These are phyloP conservation scores for Marsdenia floribunda DNA, from an alignment of 257 asterid species.

Conservation along the genomic window DNA sequence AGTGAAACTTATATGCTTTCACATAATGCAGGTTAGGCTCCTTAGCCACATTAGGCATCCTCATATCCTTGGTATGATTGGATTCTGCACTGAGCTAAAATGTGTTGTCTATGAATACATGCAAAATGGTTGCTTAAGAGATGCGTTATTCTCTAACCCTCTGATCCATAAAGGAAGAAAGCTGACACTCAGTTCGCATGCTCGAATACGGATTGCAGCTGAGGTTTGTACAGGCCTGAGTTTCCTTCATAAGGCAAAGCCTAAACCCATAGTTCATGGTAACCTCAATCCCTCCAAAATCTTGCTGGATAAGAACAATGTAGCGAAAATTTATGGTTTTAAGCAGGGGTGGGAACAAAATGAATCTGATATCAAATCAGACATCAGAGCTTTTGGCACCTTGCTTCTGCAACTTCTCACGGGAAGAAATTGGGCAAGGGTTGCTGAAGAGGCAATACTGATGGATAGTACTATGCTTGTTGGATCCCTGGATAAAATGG, in stretches of 20 bases:
- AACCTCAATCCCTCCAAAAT: conserved; percentile 51
- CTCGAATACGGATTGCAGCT: conserved; percentile 45
- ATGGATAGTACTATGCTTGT: conserved; percentile 23
- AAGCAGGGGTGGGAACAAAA: conserved; percentile 14
- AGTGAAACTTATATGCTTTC: background rate
- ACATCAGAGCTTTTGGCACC: conserved; percentile 52
- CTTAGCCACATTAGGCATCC: conserved; percentile 50
- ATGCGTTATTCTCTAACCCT: conserved; percentile 38
- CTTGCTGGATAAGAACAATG: conserved; percentile 49
- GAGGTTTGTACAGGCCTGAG: conserved; percentile 51
- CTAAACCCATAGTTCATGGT: conserved; percentile 51
- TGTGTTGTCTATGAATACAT: conserved; percentile 56
- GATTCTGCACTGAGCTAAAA: conserved; percentile 56
- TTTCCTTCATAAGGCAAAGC: conserved; percentile 59
- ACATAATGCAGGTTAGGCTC: conserved; percentile 42
- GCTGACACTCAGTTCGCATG: conserved; percentile 46
- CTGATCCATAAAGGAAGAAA: conserved; percentile 28
- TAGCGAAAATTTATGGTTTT: conserved; percentile 38
- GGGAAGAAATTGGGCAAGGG: conserved; percentile 37
- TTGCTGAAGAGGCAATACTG: conserved; percentile 27
- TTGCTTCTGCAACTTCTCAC: conserved; percentile 55
- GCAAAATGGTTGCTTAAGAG: conserved; percentile 52
- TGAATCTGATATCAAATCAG: conserved; percentile 26
- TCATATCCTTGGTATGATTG: conserved; percentile 46
- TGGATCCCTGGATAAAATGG: conserved; percentile 34